Conservation (phyloP, 768 basidiomycete species). For the Mrakia hoshinonis region DNA sequence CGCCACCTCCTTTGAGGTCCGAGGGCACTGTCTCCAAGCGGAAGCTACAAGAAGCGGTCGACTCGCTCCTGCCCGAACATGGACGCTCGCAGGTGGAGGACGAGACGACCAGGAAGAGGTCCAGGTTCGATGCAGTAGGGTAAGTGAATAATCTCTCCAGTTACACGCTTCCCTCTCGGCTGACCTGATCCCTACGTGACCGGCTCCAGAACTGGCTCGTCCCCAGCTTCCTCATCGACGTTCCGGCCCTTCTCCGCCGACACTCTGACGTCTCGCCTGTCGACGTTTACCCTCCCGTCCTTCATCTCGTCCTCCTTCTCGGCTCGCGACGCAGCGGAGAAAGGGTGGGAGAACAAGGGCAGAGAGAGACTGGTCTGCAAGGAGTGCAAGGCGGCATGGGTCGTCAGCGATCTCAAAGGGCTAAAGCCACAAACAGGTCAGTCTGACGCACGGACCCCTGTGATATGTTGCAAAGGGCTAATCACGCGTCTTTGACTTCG, state of each 20-base stretch:
- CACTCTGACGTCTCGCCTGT: conserved; percentile 1
- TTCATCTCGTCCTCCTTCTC: conserved; percentile 5
- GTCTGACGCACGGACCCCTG: not conserved
- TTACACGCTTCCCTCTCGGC: not conserved
- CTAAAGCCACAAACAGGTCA: conserved; percentile 1
- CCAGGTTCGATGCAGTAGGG: conserved; percentile 1
- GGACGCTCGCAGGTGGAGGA: not conserved
- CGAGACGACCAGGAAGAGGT: conserved; percentile 7
- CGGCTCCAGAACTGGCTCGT: not conserved
- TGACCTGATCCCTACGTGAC: not conserved
- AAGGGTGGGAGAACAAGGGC: conserved; percentile 18
- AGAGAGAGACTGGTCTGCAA: conserved; percentile 11
- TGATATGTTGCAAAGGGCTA: not conserved
- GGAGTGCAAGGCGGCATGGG: conserved; percentile 16
- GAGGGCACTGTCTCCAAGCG: conserved; percentile 4
- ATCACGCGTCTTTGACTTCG: not conserved
- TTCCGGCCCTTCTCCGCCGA: conserved; percentile 15
- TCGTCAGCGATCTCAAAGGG: conserved; percentile 12
- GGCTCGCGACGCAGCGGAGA: not conserved
- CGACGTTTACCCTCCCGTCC: conserved; percentile 1
- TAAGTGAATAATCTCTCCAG: not conserved
- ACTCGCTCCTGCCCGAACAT: conserved; percentile 1
- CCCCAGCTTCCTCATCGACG: not conserved
- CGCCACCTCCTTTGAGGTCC: not conserved
- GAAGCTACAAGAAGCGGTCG: conserved; percentile 4